These are phyloP conservation scores for Trebouxia sp. DNA, from an alignment of 139 green algal genomes.

Conservation along the genomic window DNA sequence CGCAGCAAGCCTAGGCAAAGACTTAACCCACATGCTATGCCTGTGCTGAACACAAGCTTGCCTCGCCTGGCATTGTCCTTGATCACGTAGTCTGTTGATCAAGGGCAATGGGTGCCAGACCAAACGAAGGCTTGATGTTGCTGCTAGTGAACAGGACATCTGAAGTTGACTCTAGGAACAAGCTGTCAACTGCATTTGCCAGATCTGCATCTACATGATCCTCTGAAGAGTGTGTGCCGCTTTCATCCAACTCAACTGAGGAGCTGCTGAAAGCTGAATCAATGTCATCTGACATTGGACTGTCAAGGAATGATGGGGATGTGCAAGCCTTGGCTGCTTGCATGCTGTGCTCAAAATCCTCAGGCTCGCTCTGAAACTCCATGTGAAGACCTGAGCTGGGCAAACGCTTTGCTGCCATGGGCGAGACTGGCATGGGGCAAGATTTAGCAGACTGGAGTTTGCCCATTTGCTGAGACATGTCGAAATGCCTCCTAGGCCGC, in stretches of 20 bases:
- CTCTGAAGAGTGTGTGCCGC: too few relatives aligned
- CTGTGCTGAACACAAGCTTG: too few relatives aligned
- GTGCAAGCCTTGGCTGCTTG: background rate
- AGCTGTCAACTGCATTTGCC: background rate
- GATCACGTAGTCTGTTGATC: too few relatives aligned
- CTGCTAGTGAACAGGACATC: background rate
- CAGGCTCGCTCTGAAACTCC: background rate
- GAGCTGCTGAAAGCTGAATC: constrained; percentile 11
- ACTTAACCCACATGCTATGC: too few relatives aligned
- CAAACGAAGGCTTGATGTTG: too few relatives aligned
- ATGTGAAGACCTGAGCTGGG: background rate
- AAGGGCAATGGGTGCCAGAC: too few relatives aligned
- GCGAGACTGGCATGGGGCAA: background rate
- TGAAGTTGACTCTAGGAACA: constrained; percentile 9
- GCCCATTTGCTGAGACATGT: background rate
- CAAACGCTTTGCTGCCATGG: background rate
- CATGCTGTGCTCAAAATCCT: background rate
- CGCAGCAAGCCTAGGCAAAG: too few relatives aligned
- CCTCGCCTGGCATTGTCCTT: too few relatives aligned
- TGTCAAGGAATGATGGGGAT: background rate
- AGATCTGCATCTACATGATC: background rate
- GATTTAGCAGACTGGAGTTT: background rate
- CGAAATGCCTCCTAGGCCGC: background rate
- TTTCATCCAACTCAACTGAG: background rate
- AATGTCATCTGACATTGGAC: constrained; percentile 5